Conservation (phyloP, 2,329 filamentous ascomycete species). For the Aspergillus novoparasiticus region DNA sequence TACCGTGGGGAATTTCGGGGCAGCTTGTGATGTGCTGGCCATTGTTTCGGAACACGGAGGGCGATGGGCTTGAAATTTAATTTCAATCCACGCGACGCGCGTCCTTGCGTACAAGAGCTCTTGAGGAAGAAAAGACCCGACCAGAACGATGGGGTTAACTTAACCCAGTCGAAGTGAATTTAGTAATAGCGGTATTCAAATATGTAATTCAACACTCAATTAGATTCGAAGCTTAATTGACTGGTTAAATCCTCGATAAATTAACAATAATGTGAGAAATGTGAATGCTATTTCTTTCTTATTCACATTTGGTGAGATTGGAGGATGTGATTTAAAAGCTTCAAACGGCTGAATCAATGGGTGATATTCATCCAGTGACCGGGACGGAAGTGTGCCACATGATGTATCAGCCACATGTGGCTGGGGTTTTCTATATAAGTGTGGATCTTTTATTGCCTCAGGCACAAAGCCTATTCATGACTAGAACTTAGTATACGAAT, state of each 20-base stretch:
- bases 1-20: conserved; percentile 8
- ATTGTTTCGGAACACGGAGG: conserved; percentile 4
- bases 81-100: not conserved
- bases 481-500: too few species aligned
- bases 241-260: not conserved
- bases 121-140: not conserved
- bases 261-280: not conserved
- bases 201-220: not conserved
- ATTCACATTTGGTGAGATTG: not conserved
- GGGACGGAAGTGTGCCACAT: not conserved
- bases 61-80: not conserved
- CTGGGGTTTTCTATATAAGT: not conserved
- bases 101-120: not conserved
- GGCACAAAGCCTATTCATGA: not conserved
- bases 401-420: not conserved
- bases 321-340: not conserved
- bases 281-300: not conserved
- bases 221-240: not conserved
- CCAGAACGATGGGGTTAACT: too few species aligned
- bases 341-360: not conserved
- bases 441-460: not conserved
- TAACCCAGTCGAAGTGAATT: not conserved
- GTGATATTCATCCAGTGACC: not conserved
- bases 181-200: not conserved
- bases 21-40: conserved; percentile 7